These are phyloP conservation scores for Ilyonectria sp. DNA, from an alignment of 2,329 filamentous ascomycete genomes.

Conservation along the genomic window DNA sequence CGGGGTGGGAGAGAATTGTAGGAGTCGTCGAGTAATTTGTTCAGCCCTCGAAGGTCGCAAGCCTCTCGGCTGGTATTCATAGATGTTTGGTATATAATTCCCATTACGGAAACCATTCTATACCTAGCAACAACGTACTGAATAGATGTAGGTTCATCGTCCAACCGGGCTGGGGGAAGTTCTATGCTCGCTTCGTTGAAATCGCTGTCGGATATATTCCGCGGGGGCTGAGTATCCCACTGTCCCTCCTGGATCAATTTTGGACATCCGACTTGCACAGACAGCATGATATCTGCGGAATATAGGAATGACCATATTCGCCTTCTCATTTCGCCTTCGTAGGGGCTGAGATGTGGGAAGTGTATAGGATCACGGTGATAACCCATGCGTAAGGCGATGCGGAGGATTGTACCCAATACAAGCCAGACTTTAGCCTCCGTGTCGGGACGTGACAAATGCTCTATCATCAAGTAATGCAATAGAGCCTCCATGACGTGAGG, in stretches of 20 bases:
- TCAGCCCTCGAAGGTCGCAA: too few species aligned
- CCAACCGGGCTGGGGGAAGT: background rate
- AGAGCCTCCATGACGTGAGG: constrained; percentile 22
- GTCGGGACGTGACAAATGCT: constrained; percentile 19
- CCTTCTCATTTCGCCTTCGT: constrained; percentile 25
- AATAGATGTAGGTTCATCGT: background rate
- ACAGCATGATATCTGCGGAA: constrained; percentile 7
- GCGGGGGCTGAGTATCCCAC: constrained; percentile 21
- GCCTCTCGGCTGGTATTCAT: too few species aligned
- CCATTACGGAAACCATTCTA: constrained; percentile 18
- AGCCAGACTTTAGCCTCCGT: constrained; percentile 23
- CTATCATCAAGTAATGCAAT: constrained; percentile 20
- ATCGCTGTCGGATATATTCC: constrained; percentile 17
- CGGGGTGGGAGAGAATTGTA: too few species aligned
- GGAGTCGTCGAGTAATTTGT: too few species aligned
- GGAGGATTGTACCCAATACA: constrained; percentile 7
- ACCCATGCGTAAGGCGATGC: constrained; percentile 25
- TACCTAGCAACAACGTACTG: constrained; percentile 12
- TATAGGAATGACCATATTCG: constrained; percentile 19
- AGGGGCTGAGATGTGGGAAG: constrained; percentile 13
- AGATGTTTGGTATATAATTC: background rate
- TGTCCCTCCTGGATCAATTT: constrained; percentile 20
- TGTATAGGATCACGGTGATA: constrained; percentile 28
- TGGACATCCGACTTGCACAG: constrained; percentile 23
- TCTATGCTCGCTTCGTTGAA: constrained; percentile 9